Evolutionary conservation across 345 rosid species (phyloP), one percentile per base, ranked within the genome.

Genomic region (Syzygium grande): DNA sequence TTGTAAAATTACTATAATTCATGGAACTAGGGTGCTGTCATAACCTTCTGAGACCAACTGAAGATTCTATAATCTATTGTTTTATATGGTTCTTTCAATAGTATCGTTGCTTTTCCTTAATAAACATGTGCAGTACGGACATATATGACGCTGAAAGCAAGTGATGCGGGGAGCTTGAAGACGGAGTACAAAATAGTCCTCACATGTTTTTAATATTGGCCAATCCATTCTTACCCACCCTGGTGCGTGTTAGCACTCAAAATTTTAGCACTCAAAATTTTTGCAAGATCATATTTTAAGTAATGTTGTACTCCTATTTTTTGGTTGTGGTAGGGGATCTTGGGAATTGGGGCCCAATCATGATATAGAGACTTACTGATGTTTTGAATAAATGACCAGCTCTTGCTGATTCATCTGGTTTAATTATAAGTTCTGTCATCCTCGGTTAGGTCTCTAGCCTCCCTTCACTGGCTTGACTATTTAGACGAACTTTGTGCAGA

Each of bases 81-180:
- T 79, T 54, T 34, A 16, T 13, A 0, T 25, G 79, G 54, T 21
- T 34, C 53, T 86, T 88, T 30, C 29, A 30, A 29, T 51, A 29
- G 9, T 43, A 34, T 55, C 17, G 51, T 61, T 89, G 52, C 27
- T 86, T 87, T 89, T 92, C 93, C 94, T 89, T 92, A 29, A 92
- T 87, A 23, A 30, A 63, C 13, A 59, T 88, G 29, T 90, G 84
- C 89, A 93, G 95, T 38, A 34, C 95, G 7, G 93, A 93, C 85
- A 38, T 93, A 4, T 93, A 93, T 59, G 95, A 93, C 15, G 52
- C 54, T 4, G 95, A 93, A 90, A 92, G 95, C 95, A 92, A 92
- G 92, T 93, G 90, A 92, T 21, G 4, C 23, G 11, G 89, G 80
- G 51, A 52, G 53, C 55, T 38, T 23, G 84, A 52, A 43, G 80